Percentiles rank a stretch among this genome's conserved stretches.
These are phyloP conservation scores for Poterioochromonas sp. DNA, from an alignment of 352 stramenopile species.

Conservation along the genomic window DNA sequence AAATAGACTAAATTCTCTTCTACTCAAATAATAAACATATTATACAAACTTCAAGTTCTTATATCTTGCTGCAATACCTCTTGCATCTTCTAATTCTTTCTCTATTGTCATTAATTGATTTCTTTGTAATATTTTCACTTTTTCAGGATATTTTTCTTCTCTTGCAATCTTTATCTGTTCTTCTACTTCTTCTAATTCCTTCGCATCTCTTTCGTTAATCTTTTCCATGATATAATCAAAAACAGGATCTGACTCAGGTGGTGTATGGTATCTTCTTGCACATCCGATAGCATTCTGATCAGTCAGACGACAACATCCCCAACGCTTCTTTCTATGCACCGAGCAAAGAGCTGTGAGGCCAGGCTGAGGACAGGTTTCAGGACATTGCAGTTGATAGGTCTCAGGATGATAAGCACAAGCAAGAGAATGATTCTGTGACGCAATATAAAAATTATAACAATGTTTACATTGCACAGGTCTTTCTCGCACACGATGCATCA, in stretches of 20 bases:
- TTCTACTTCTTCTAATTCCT: neutral
- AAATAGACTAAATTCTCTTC: too few relatives aligned
- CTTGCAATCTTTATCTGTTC: neutral
- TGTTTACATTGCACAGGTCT: neutral
- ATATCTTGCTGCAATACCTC: slow-evolving; percentile 1
- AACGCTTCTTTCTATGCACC: slow-evolving; percentile 14
- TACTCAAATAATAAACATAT: too few relatives aligned
- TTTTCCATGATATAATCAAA: slow-evolving; percentile 12
- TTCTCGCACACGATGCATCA: neutral
- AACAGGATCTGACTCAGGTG: neutral
- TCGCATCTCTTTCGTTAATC: neutral
- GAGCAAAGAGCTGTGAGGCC: neutral
- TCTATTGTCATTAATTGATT: neutral
- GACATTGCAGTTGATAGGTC: neutral
- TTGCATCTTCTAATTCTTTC: neutral
- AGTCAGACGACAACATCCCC: neutral
- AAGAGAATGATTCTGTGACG: slow-evolving; percentile 1
- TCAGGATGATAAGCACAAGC: slow-evolving; percentile 26
- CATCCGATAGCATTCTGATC: neutral
- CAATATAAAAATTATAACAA: slow-evolving; percentile 15
- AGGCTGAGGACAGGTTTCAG: neutral
- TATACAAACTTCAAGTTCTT: slow-evolving; percentile 32
- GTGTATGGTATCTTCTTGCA: slow-evolving; percentile 3
- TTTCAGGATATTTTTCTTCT: neutral
- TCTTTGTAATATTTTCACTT: neutral